Evolutionary conservation across 2,329 filamentous ascomycete species (phyloP), one percentile per base, ranked within the genome.

Genomic region (Dactylellina leptospora): DNA sequence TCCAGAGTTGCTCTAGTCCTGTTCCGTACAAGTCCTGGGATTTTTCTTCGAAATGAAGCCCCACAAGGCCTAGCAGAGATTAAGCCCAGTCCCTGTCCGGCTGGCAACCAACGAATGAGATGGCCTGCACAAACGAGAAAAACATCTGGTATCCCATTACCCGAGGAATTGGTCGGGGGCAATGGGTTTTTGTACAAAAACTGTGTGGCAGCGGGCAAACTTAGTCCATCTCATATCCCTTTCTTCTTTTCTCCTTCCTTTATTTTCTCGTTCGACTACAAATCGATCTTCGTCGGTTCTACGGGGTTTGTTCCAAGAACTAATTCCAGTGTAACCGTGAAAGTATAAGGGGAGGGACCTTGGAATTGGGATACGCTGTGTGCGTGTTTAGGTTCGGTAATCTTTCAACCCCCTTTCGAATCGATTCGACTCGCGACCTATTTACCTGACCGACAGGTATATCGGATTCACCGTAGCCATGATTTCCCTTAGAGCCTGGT

Each of bases 401-500:
- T 30, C 45, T 9, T 4, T 40, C 47, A 50, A 33, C 25, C 51
- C 45, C 38, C 42, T 53, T 71, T 48, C 51, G 30, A 30, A 10
- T 33, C 16, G 13, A 58, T 33, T 40, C 66, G 51, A 58, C 51
- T 27, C 22, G 47, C 27, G 13, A 28, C 47, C 50, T 40, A 38
- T 71, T 56, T 62, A 47, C 66, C 58, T 63, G 45, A 45, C 11
- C n/a, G 18, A n/a, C 53, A 48, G 50, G 51, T 62, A 59, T 23
- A 58, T 28, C 44, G 36, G 18, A 22, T 27, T 16, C 64, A 55
- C 55, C 51, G 58, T 60, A 71, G 51, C 23, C 25, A 71, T 71
- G 66, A 71, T 71, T 42, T 71, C 66, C 23, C 22, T 71, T 16
- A 62, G 66, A 20, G 33, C 63, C 20, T 71, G 58, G 58, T 42